Percentiles rank a stretch among this genome's conserved stretches.
Conservation (phyloP, 2,329 filamentous ascomycete species). For the Coniochaeta sp. region DNA sequence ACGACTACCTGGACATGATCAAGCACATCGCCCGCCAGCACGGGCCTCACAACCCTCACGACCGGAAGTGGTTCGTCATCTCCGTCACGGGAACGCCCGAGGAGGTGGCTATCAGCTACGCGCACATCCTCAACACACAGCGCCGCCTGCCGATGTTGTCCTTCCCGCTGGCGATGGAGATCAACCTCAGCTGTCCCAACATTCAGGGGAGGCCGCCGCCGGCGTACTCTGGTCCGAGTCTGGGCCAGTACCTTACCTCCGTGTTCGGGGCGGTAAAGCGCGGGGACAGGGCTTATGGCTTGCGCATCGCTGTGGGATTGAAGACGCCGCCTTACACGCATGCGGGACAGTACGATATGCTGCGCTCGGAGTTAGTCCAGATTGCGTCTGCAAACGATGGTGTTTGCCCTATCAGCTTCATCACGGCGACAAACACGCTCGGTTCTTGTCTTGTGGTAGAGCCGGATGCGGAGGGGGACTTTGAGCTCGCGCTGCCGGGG, state of each 20-base stretch:
- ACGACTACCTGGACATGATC: conserved; percentile 52
- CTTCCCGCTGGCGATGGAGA: conserved; percentile 60
- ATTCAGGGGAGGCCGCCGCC: conserved; percentile 63
- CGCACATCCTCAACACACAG: conserved; percentile 33
- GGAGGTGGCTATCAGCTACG: conserved; percentile 52
- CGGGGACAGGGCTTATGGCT: background rate
- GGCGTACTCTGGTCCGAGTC: conserved; percentile 50
- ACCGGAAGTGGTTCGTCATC: conserved; percentile 60
- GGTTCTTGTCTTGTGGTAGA: conserved; percentile 58
- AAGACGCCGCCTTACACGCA: conserved; percentile 76
- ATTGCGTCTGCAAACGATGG: conserved; percentile 13
- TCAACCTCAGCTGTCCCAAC: conserved; percentile 76
- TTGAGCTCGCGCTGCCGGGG: conserved; percentile 34
- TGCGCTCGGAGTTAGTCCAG: conserved; percentile 43
- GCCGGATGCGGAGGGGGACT: conserved; percentile 4
- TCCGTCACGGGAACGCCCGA: conserved; percentile 60
- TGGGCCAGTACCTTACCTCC: conserved; percentile 48
- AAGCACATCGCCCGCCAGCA: conserved; percentile 30
- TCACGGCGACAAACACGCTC: conserved; percentile 68
- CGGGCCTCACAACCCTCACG: conserved; percentile 8
- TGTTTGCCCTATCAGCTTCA: conserved; percentile 50
- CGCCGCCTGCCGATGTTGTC: conserved; percentile 17
- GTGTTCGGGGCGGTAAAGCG: conserved; percentile 28
- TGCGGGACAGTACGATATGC: conserved; percentile 51
- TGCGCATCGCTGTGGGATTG: conserved; percentile 45